Evolutionary conservation across 148 eudicot genomes (phyloP).

Genomic region (Fallopia convolvulus): DNA sequence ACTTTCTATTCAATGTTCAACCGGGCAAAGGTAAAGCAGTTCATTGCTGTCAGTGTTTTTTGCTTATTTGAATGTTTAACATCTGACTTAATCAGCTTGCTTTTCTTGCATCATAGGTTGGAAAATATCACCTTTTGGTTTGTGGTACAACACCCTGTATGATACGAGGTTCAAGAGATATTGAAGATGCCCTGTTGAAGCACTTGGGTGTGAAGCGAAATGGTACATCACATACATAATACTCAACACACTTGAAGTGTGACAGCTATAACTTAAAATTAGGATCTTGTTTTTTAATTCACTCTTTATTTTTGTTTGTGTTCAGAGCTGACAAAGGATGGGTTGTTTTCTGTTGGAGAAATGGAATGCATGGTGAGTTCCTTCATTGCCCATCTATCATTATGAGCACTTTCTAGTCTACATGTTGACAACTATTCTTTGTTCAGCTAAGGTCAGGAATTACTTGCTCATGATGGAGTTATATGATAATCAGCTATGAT

Average conservation of each 20-base stretch:
- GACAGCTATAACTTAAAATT: not conserved
- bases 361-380: conserved; percentile 97
- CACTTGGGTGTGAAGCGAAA: conserved; percentile 96
- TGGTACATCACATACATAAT: conserved; percentile 31
- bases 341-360: conserved; percentile 96
- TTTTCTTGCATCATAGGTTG: conserved; percentile 48
- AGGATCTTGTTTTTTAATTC: not conserved
- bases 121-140: conserved; percentile 93
- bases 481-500: not conserved
- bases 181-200: conserved; percentile 78
- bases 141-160: conserved; percentile 99
- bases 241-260: not conserved
- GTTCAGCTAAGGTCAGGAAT: not conserved
- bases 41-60: not conserved
- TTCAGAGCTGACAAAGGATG: conserved; percentile 95
- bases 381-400: conserved; percentile 5
- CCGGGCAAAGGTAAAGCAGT: conserved; percentile 58
- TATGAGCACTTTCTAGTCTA: not conserved
- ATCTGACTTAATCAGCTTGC: not conserved
- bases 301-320: not conserved
- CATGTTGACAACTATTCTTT: not conserved
- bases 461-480: conserved; percentile 1
- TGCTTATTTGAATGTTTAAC: not conserved
- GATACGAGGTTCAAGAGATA: conserved; percentile 96
- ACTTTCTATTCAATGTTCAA: conserved; percentile 99